These are phyloP conservation scores for Neurospora sp. DNA, from an alignment of 495 filamentous ascomycete species.

Conservation along the genomic window DNA sequence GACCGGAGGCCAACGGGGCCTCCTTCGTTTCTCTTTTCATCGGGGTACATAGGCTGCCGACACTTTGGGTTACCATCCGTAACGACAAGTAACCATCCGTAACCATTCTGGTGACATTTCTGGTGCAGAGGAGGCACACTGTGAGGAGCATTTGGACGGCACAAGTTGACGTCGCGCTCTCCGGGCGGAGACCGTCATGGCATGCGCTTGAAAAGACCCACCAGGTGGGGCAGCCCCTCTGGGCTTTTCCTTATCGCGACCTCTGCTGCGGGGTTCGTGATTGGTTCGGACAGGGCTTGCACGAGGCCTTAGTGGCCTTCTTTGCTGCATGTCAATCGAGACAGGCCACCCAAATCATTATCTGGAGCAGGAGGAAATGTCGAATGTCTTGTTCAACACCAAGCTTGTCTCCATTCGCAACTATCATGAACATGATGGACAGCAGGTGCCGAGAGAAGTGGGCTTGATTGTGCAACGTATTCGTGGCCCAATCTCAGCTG, in stretches of 20 bases:
- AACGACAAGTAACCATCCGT: not conserved
- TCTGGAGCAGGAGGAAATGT: not conserved
- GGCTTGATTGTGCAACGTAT: not conserved
- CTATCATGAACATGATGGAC: not conserved
- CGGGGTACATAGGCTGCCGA: not conserved
- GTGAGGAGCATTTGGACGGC: not conserved
- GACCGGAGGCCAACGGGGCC: not conserved
- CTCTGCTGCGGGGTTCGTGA: not conserved
- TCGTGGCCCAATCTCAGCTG: not conserved
- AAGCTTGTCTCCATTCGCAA: not conserved
- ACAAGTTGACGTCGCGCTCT: not conserved
- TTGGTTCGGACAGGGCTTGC: not conserved
- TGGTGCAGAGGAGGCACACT: not conserved
- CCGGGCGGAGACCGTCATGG: not conserved
- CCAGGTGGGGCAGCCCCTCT: not conserved
- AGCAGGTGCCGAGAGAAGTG: not conserved
- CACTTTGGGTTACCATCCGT: not conserved
- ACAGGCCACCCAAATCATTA: not conserved
- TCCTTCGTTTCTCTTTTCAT: not conserved
- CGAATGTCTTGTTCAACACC: not conserved
- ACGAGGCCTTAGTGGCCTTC: not conserved
- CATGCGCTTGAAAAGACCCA: not conserved
- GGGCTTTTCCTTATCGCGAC: not conserved
- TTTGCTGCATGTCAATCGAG: not conserved
- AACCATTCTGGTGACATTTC: not conserved